These are phyloP conservation scores for Backusella luteola DNA, from an alignment of 192 early-diverging fungal species.

Conservation along the genomic window DNA sequence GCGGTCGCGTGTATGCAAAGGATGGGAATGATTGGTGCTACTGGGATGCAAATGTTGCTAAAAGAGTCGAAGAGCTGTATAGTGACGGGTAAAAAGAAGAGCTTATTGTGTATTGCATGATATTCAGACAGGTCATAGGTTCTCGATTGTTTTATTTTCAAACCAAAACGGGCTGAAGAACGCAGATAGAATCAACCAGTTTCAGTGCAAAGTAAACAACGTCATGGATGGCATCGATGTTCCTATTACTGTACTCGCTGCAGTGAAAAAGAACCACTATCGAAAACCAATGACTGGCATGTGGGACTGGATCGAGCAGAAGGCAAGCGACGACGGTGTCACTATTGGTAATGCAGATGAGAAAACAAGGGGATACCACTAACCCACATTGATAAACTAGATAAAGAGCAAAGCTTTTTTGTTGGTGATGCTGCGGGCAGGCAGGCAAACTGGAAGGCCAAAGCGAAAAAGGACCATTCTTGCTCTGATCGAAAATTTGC, in stretches of 20 bases:
- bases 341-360: constrained; percentile 32
- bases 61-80: constrained; percentile 56
- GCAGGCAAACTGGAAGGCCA: constrained; percentile 56
- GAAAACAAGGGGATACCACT: background rate
- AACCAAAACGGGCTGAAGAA: constrained; percentile 67
- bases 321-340: constrained; percentile 39
- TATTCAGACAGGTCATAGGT: constrained; percentile 31
- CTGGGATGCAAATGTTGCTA: constrained; percentile 56
- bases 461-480: constrained; percentile 69
- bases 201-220: constrained; percentile 45
- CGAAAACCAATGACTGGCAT: constrained; percentile 77
- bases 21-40: constrained; percentile 81
- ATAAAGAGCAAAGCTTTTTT: constrained; percentile 67
- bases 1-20: constrained; percentile 61
- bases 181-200: constrained; percentile 40
- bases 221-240: constrained; percentile 40
- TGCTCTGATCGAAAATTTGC: constrained; percentile 88
- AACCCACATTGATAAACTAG: constrained; percentile 30
- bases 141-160: constrained; percentile 72
- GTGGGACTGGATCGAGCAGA: constrained; percentile 55
- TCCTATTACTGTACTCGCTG: constrained; percentile 73
- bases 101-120: constrained; percentile 13
- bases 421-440: constrained; percentile 96
- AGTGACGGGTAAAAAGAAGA: constrained; percentile 56
- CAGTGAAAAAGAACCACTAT: constrained; percentile 63